Evolutionary conservation across 2,329 filamentous ascomycete genomes (phyloP), one percentile per base, ranked within the genome.

Genomic region (Aspergillus amoenus): DNA sequence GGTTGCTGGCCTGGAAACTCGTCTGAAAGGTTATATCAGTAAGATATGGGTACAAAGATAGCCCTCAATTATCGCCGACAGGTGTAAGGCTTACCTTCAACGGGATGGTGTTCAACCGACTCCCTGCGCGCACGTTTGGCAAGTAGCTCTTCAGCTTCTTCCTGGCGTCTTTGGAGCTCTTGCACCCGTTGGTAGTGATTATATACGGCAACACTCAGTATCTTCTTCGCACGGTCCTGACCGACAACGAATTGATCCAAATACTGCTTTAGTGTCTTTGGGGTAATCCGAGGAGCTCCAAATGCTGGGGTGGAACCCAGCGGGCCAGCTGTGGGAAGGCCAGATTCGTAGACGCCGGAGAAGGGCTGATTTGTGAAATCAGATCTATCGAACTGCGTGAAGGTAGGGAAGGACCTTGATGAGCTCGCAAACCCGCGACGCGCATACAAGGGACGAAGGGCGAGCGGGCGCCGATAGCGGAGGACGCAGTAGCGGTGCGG

Each of bases 181-280:
- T 93, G 87, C 58, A 96, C 84, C 46, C 90, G 86, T 74, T 97
- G 91, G 71, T 97, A 97, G 72, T 99, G 94, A 70, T 97, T 97
- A 78, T 96, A 97, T 27, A 99, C 90, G 6, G 93, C 92, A 3
- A 93, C 88, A 62, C 91, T 94, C 62, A 97, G 86, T 13, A 93
- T 90, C 74, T 96, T 95, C 81, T 99, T 81, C 27, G 94, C 92
- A 58, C 91, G 86, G 64, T 97, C 91, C 74, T 99, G 94, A 41
- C 93, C 94, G 4, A 99, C 93, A 1, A 99, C 93, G 72, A 95
- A 99, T 70, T 94, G 90, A 72, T 99, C 94, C 32, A 97, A 86
- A 68, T 94, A 89, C 69, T 91, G 87, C 79, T 97, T 97, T 66
- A 99, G 81, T 65, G 80, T 76, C 64, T 81, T 82, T 7, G 86